Evolutionary conservation across 2,329 filamentous ascomycete species (phyloP).

Genomic region (Aspergillus aculeatus): DNA sequence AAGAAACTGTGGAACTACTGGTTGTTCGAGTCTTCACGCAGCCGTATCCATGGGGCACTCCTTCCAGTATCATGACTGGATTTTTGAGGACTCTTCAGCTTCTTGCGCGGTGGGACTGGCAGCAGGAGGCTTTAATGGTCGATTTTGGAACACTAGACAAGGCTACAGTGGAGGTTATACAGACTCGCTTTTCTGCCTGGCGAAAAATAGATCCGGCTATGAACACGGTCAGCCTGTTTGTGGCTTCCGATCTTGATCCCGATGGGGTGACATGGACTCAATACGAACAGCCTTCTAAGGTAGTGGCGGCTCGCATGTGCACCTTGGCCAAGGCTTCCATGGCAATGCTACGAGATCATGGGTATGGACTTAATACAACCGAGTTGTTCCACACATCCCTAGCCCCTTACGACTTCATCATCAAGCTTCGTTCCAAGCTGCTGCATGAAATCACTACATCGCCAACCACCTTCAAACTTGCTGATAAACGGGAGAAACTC

Average conservation of each 20-base stretch:
- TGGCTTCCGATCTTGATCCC: constrained; percentile 73
- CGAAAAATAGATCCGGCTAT: constrained; percentile 83
- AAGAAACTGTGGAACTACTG: constrained; percentile 82
- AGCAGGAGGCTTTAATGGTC: constrained; percentile 74
- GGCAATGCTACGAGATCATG: constrained; percentile 57
- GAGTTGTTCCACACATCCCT: constrained; percentile 71
- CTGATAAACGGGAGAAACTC: constrained; percentile 54
- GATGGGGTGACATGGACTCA: constrained; percentile 81
- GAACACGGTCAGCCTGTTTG: constrained; percentile 78
- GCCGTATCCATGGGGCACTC: constrained; percentile 75
- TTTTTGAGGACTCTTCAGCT: constrained; percentile 79
- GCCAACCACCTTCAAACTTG: constrained; percentile 70
- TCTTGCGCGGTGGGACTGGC: constrained; percentile 90
- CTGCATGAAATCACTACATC: constrained; percentile 39
- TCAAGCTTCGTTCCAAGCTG: constrained; percentile 64
- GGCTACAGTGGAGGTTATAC: constrained; percentile 61
- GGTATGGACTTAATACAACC: constrained; percentile 54
- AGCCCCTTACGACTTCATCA: constrained; percentile 79
- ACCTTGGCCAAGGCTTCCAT: constrained; percentile 75
- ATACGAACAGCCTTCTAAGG: constrained; percentile 66
- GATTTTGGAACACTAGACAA: constrained; percentile 66
- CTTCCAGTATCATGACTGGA: constrained; percentile 73
- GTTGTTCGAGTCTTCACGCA: constrained; percentile 75
- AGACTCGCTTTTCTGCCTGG: constrained; percentile 76
- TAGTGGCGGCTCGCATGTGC: constrained; percentile 81